Percentiles rank a stretch among this genome's conserved stretches.
Evolutionary conservation across 2,329 filamentous ascomycete species (phyloP).

Genomic region (Penicillium sp.): DNA sequence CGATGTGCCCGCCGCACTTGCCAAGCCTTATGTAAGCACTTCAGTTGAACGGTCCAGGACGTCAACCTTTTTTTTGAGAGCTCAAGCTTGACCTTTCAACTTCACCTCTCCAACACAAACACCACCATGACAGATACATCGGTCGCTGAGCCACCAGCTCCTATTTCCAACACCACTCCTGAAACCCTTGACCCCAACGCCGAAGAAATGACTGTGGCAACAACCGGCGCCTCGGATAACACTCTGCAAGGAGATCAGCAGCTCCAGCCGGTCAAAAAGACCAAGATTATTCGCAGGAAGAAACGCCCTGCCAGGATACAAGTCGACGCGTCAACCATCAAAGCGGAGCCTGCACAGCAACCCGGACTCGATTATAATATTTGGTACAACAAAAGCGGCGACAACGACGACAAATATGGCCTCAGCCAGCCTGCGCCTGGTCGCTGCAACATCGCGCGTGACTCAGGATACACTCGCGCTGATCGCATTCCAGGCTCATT

Average conservation of each 20-base stretch:
- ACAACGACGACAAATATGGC: constrained; percentile 86
- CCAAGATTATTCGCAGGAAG: constrained; percentile 90
- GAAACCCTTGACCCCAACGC: constrained; percentile 20
- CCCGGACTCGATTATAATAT: constrained; percentile 97
- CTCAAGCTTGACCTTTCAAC: constrained; percentile 1
- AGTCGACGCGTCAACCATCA: constrained; percentile 79
- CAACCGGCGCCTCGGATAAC: constrained; percentile 27
- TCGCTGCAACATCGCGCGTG: constrained; percentile 80
- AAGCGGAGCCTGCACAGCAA: constrained; percentile 80
- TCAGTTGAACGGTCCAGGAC: background rate
- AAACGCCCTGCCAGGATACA: constrained; percentile 85
- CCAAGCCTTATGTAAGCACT: constrained; percentile 10
- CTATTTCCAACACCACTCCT: constrained; percentile 50
- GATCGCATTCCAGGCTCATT: constrained; percentile 76
- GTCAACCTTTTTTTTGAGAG: constrained; percentile 5
- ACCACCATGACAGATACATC: constrained; percentile 29
- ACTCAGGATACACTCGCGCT: constrained; percentile 74
- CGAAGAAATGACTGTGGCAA: constrained; percentile 19
- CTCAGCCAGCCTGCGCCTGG: constrained; percentile 78
- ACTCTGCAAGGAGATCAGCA: constrained; percentile 19
- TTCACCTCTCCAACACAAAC: background rate
- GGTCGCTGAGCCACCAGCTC: constrained; percentile 37
- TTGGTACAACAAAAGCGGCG: constrained; percentile 99
- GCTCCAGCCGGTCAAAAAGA: constrained; percentile 53
- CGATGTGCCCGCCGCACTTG: background rate